Evolutionary conservation across 306 rosid species (phyloP).

Genomic region (Cicer cuneatum): DNA sequence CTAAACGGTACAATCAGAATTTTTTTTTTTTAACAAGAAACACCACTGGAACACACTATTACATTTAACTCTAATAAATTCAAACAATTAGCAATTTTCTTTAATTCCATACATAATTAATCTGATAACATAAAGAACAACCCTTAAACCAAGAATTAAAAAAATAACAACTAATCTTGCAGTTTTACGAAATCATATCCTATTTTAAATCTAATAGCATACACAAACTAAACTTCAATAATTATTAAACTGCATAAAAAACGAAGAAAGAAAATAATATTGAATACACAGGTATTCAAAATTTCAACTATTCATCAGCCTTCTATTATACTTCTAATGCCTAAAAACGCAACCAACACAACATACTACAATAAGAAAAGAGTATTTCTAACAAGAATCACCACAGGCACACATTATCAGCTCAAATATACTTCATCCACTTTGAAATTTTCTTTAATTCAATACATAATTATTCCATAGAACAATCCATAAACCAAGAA

Average conservation of each 20-base stretch:
- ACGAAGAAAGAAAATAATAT: not conserved
- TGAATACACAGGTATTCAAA: not conserved
- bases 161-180: too few species aligned
- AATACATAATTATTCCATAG: not conserved
- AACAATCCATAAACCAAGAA: not conserved
- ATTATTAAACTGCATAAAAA: too few species aligned
- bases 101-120: too few species aligned
- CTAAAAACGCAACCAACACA: not conserved
- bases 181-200: too few species aligned
- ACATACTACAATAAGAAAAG: not conserved
- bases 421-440: not conserved
- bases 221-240: too few species aligned
- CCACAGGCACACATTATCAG: not conserved
- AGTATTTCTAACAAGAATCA: not conserved
- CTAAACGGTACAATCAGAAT: not conserved
- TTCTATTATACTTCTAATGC: not conserved
- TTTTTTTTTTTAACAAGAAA: not conserved
- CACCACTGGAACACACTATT: not conserved
- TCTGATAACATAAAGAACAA: too few species aligned
- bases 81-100: too few species aligned
- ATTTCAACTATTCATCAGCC: not conserved
- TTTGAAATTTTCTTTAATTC: not conserved
- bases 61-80: too few species aligned
- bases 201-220: too few species aligned
- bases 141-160: too few species aligned